Conservation (phyloP, 2,329 filamentous ascomycete species). For the Trichophyton mentagrophytes region DNA sequence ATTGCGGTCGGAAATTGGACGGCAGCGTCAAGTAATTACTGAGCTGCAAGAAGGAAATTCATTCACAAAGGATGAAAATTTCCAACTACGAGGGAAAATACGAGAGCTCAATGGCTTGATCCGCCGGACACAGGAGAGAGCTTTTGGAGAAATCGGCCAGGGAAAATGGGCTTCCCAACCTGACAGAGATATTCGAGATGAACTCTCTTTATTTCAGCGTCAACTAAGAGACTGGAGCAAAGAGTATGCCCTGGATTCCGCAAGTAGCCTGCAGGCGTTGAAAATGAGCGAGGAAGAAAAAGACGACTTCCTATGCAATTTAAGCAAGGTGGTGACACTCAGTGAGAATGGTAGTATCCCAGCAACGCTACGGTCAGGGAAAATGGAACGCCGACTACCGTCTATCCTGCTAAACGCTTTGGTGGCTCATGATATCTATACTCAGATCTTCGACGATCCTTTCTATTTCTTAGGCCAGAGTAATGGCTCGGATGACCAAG, state of each 20-base stretch:
- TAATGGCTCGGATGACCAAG: background rate
- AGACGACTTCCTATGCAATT: background rate
- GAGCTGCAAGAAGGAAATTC: background rate
- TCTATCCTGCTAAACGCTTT: conserved; percentile 4
- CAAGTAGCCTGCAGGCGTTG: background rate
- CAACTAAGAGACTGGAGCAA: conserved; percentile 6
- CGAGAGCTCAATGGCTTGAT: conserved; percentile 4
- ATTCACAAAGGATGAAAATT: conserved; percentile 3
- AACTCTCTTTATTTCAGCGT: conserved; percentile 5
- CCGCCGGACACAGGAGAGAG: conserved; percentile 5
- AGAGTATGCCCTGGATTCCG: conserved; percentile 1
- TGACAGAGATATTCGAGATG: conserved; percentile 4
- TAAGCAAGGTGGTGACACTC: background rate
- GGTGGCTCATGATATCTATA: conserved; percentile 2
- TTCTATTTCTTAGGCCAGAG: conserved; percentile 5
- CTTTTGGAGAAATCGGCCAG: conserved; percentile 6
- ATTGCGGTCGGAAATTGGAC: conserved; percentile 1
- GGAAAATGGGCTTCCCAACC: conserved; percentile 7
- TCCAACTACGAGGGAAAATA: conserved; percentile 3
- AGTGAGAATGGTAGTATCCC: conserved; percentile 3
- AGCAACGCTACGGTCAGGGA: background rate
- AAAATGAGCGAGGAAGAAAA: background rate
- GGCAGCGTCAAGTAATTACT: background rate
- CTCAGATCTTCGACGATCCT: conserved; percentile 4
- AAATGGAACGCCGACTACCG: conserved; percentile 1